Percentiles rank a stretch among this genome's conserved stretches.
These are phyloP conservation scores for Sphaerostilbella broomeana DNA, from an alignment of 2,329 filamentous ascomycete species.

Conservation along the genomic window DNA sequence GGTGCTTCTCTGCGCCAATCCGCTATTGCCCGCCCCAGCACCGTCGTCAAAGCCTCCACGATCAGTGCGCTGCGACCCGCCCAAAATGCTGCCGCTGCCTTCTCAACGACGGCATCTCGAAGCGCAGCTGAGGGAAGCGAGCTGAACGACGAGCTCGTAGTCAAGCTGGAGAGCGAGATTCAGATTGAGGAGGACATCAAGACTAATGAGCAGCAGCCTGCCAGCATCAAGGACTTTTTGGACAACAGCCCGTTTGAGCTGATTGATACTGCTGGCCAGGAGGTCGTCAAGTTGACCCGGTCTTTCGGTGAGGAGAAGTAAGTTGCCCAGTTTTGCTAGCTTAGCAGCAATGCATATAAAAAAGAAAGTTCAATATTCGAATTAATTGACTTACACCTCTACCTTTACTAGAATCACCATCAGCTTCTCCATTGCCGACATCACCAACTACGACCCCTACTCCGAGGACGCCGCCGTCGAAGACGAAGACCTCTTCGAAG, in stretches of 20 bases:
- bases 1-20: conserved; percentile 45
- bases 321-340: background rate
- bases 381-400: conserved; percentile 8
- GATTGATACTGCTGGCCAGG: conserved; percentile 72
- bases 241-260: conserved; percentile 80
- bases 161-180: conserved; percentile 81
- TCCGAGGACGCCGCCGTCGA: conserved; percentile 33
- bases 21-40: conserved; percentile 40
- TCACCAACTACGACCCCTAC: conserved; percentile 35
- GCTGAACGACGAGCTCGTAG: conserved; percentile 71
- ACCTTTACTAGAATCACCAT: conserved; percentile 35
- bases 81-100: conserved; percentile 43
- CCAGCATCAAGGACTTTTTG: conserved; percentile 80
- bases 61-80: conserved; percentile 27
- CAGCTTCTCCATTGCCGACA: conserved; percentile 38
- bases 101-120: conserved; percentile 35
- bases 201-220: conserved; percentile 62
- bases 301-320: conserved; percentile 83
- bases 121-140: conserved; percentile 34
- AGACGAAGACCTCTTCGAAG: conserved; percentile 34
- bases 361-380: background rate
- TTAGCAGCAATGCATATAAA: no score
- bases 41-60: conserved; percentile 39
- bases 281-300: conserved; percentile 80
- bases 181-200: conserved; percentile 77